phyloP scores from a whole-genome alignment of 129 eudicot species.

The Pseudognaphalium luteoalbum region DNA sequence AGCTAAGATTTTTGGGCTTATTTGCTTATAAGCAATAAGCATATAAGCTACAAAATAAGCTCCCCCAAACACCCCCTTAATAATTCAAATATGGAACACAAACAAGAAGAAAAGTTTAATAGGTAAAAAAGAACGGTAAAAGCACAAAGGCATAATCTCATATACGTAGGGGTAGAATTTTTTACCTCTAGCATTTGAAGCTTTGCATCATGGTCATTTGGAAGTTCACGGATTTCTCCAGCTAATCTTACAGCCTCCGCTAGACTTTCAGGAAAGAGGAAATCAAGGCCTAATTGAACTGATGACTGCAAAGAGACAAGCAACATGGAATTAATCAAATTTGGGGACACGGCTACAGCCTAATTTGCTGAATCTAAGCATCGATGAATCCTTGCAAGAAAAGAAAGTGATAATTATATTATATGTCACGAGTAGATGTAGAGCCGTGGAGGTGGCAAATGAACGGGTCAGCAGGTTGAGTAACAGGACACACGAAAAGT shows the following conservation, averaged over 20 bases:
- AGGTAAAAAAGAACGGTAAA: slow-evolving; percentile 9
- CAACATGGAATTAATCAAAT: neutral
- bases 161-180: neutral
- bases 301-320: slow-evolving; percentile 60
- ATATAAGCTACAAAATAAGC: no score
- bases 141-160: neutral
- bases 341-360: neutral
- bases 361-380: neutral
- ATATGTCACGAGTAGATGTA: neutral
- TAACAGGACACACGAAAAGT: neutral
- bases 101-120: neutral
- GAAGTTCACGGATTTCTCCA: slow-evolving; percentile 92
- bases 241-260: slow-evolving; percentile 65
- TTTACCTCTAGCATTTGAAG: slow-evolving; percentile 89
- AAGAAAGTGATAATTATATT: neutral
- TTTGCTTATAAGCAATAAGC: no score
- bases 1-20: no score
- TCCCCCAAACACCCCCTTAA: no score
- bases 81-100: neutral
- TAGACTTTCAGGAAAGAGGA: slow-evolving; percentile 93
- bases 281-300: slow-evolving; percentile 91
- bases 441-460: neutral
- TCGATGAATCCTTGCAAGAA: slow-evolving; percentile 1
- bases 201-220: slow-evolving; percentile 87
- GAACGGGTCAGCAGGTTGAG: neutral